Evolutionary conservation across 352 stramenopile species (phyloP), one percentile per base, ranked within the genome.

Genomic region (Globisporangium emineosum): DNA sequence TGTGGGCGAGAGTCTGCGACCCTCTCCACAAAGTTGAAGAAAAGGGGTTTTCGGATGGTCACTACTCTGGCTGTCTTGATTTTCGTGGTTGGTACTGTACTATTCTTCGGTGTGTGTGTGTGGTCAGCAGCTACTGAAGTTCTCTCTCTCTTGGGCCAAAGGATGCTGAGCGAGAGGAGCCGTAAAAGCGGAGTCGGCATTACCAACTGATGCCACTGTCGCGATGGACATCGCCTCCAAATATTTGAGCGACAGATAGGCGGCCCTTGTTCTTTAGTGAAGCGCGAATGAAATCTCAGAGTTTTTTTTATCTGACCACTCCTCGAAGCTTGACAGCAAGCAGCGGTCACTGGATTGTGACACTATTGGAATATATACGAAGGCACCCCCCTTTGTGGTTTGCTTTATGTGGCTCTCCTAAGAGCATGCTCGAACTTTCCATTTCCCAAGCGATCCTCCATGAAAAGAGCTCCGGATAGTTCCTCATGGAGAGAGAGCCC

Each of bases 1-100:
- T 33, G 66, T 79, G 42, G 70, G 69, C 3, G 71, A 78, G 60
- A 76, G 65, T 35, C 40, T 79, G 50, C 63, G 58, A 19, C n/a
- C n/a, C n/a, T n/a, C n/a, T n/a, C n/a, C n/a, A 29, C 51, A 58
- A 45, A n/a, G 25, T 19, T 23, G 3, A 4, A 43, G 23, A 1
- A 19, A 9, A 30, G 15, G 8, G 15, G 5, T 19, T 17, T 42
- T 43, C 29, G 5, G 15, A 45, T 29, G n/a, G n/a, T n/a, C n/a
- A n/a, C n/a, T n/a, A n/a, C n/a, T n/a, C n/a, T n/a, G n/a, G n/a
- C n/a, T n/a, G n/a, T n/a, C n/a, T n/a, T n/a, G n/a, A n/a, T 57
- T 56, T 33, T 32, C 5, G 52, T 43, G 19, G 30, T 40, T 21
- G 12, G 29, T 27, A 50, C n/a, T 21, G 23, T 15, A 43, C 17